Evolutionary conservation across 2,329 filamentous ascomycete genomes (phyloP).

Genomic region (Claviceps spartinae): DNA sequence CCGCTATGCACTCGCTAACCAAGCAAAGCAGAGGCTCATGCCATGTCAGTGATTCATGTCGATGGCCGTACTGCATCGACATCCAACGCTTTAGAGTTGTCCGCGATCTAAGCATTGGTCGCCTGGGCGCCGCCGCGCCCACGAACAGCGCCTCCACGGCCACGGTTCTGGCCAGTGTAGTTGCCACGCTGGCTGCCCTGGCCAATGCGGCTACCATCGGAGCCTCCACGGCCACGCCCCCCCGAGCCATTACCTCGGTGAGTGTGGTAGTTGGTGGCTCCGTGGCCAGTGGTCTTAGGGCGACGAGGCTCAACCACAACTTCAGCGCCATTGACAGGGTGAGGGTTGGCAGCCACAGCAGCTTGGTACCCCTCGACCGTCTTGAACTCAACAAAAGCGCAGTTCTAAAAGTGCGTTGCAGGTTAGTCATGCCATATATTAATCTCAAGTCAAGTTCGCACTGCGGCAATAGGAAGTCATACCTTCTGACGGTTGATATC

Average conservation of each 20-base stretch:
- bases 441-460: not conserved
- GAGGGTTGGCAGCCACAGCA: constrained; percentile 73
- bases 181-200: constrained; percentile 51
- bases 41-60: not conserved
- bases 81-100: not conserved
- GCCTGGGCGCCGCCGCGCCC: constrained; percentile 47
- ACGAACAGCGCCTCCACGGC: constrained; percentile 52
- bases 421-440: not conserved
- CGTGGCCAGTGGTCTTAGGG: constrained; percentile 56
- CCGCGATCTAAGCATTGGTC: constrained; percentile 33
- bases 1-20: not conserved
- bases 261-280: constrained; percentile 51
- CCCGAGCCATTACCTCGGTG: constrained; percentile 43
- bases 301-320: constrained; percentile 84
- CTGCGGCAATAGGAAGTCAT: constrained; percentile 12
- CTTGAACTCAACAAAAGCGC: constrained; percentile 90
- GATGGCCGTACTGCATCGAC: not conserved
- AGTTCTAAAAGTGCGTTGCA: constrained; percentile 49
- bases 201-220: constrained; percentile 44
- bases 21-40: not conserved
- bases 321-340: constrained; percentile 67
- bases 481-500: constrained; percentile 80
- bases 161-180: constrained; percentile 52
- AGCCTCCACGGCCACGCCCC: constrained; percentile 53
- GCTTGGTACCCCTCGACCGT: constrained; percentile 68